Evolutionary conservation across 306 rosid genomes (phyloP).

Genomic region (Cicer pinnatifidum): DNA sequence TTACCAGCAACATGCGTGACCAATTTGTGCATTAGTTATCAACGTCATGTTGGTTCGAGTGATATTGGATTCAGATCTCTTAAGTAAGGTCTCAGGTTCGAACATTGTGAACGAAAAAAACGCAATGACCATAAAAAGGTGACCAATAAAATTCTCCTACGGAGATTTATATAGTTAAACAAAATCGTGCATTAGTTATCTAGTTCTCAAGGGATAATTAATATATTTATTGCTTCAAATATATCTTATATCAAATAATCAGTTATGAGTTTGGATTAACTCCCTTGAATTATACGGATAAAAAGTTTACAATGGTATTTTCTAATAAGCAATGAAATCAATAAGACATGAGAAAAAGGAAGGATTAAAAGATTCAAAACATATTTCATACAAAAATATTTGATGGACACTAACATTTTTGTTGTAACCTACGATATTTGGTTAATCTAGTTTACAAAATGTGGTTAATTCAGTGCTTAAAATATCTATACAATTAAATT

Average conservation of each 20-base stretch:
- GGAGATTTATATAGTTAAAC: not conserved
- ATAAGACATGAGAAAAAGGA: not conserved
- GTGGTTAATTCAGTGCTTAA: no score
- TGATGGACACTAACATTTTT: no score
- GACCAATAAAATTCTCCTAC: not conserved
- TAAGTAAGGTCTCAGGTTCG: not conserved
- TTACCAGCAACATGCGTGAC: not conserved
- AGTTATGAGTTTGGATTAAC: not conserved
- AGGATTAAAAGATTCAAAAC: not conserved
- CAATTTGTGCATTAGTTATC: not conserved
- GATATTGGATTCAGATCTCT: not conserved
- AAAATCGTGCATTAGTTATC: no score
- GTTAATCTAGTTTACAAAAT: no score
- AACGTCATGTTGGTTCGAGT: not conserved
- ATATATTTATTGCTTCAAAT: not conserved
- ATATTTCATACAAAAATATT: no score
- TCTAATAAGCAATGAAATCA: not conserved
- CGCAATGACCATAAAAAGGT: not conserved
- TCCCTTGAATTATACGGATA: not conserved
- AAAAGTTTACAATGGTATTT: not conserved
- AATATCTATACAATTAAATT: no score
- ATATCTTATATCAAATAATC: not conserved
- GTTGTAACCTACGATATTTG: no score
- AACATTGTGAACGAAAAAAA: not conserved
- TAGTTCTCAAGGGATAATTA: no score